Evolutionary conservation across 805 yeast genomes (phyloP).

Genomic region (Barnettozyma californica): DNA sequence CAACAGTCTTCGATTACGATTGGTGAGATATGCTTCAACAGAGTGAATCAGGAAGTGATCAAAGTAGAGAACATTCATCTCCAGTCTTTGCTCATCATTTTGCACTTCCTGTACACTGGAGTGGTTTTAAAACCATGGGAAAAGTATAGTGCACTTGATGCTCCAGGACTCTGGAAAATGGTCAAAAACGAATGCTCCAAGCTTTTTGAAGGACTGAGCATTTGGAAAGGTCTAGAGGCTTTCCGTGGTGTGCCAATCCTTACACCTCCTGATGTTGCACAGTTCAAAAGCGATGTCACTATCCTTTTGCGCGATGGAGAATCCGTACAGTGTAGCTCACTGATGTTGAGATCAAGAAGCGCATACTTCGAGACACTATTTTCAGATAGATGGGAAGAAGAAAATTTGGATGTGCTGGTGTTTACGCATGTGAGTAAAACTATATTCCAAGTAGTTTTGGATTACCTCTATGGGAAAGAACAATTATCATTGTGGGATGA

Average conservation of each 20-base stretch:
- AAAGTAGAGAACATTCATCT: conserved; percentile 15
- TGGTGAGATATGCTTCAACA: conserved; percentile 15
- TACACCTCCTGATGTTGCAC: conserved; percentile 6
- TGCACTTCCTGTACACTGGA: conserved; percentile 49
- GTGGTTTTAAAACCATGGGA: conserved; percentile 42
- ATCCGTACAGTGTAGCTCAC: conserved; percentile 39
- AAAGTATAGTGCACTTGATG: conserved; percentile 20
- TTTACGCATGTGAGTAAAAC: conserved; percentile 37
- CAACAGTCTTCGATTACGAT: conserved; percentile 2
- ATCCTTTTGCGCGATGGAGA: conserved; percentile 44
- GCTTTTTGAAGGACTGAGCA: conserved; percentile 10
- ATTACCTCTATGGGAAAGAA: conserved; percentile 52
- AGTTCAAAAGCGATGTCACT: conserved; percentile 33
- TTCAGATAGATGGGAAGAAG: conserved; percentile 46
- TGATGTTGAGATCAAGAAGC: conserved; percentile 50
- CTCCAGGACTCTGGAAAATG: neutral
- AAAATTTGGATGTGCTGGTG: conserved; percentile 25
- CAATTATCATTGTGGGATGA: conserved; percentile 34
- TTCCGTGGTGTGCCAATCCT: neutral
- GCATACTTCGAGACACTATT: conserved; percentile 59
- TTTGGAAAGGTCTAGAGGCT: conserved; percentile 14
- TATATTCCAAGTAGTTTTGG: conserved; percentile 46
- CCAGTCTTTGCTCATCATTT: conserved; percentile 32
- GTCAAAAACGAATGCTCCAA: conserved; percentile 9
- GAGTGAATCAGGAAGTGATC: conserved; percentile 17